Evolutionary conservation across 345 rosid species (phyloP).

Genomic region (Ailanthus altissimus): DNA sequence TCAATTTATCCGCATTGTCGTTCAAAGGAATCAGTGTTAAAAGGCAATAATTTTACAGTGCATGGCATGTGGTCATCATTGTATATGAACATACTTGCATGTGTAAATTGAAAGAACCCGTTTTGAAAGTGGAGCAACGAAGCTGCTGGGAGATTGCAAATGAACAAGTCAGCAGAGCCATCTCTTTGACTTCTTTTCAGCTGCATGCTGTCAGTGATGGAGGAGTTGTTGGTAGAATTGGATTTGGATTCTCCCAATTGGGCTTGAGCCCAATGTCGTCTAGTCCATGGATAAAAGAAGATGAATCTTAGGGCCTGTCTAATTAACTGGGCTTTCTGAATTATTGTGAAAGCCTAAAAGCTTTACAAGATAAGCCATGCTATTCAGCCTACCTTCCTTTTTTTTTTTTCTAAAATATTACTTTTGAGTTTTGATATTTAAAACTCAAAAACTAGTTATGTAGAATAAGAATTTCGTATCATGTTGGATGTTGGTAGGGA

Average conservation of each 20-base stretch:
- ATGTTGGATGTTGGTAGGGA: no score
- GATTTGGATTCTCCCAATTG: background rate
- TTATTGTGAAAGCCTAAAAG: background rate
- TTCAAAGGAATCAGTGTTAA: background rate
- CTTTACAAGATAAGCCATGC: background rate
- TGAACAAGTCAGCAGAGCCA: slow-evolving; percentile 12
- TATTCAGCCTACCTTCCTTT: background rate
- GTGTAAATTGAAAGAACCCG: slow-evolving; percentile 15
- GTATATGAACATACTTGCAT: background rate
- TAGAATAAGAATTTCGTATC: no score
- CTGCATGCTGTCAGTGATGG: background rate
- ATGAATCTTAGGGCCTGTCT: background rate
- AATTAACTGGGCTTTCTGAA: background rate
- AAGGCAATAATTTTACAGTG: background rate
- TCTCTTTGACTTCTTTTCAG: background rate
- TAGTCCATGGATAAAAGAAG: background rate
- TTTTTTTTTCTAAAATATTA: no score
- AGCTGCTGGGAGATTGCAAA: slow-evolving; percentile 3
- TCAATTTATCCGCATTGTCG: background rate
- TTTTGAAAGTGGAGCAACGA: slow-evolving; percentile 1
- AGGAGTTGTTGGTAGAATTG: background rate
- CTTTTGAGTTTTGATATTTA: no score
- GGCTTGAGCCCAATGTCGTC: background rate
- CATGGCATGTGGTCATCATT: background rate
- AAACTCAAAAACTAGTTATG: no score